Percentiles rank a stretch among this genome's conserved stretches.
Conservation (phyloP, 495 filamentous ascomycete species). For the Penicillium crystallinum region DNA sequence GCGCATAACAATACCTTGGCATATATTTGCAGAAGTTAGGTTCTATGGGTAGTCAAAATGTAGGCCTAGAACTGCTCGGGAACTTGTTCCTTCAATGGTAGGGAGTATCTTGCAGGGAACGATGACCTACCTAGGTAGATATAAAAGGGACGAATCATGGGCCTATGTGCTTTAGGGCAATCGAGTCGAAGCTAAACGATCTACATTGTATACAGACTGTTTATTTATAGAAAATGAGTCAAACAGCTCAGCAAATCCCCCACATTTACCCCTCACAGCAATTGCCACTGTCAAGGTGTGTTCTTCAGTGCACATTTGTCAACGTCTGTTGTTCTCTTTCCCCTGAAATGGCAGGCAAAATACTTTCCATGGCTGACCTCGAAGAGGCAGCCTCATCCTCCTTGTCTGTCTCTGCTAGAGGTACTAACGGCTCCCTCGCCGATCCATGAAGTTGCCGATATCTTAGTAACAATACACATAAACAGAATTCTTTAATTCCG, state of each 20-base stretch:
- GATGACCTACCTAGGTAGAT: too few relatives aligned
- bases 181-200: too few relatives aligned
- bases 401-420: slow-evolving; percentile 11
- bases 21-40: too few relatives aligned
- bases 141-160: too few relatives aligned
- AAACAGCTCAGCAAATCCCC: too few relatives aligned
- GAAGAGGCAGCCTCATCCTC: slow-evolving; percentile 11
- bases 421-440: background rate
- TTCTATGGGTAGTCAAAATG: too few relatives aligned
- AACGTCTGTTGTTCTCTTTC: background rate
- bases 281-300: background rate
- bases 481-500: slow-evolving; percentile 45
- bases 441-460: background rate
- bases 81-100: too few relatives aligned
- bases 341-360: slow-evolving; percentile 4
- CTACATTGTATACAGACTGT: too few relatives aligned
- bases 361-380: slow-evolving; percentile 19
- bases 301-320: background rate
- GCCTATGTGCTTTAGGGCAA: too few relatives aligned
- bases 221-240: background rate
- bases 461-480: background rate
- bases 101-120: too few relatives aligned
- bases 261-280: slow-evolving; percentile 3
- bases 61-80: too few relatives aligned
- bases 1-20: too few relatives aligned